phyloP scores from a whole-genome alignment of 2,329 filamentous ascomycete genomes.

The Esteya vermicola region DNA sequence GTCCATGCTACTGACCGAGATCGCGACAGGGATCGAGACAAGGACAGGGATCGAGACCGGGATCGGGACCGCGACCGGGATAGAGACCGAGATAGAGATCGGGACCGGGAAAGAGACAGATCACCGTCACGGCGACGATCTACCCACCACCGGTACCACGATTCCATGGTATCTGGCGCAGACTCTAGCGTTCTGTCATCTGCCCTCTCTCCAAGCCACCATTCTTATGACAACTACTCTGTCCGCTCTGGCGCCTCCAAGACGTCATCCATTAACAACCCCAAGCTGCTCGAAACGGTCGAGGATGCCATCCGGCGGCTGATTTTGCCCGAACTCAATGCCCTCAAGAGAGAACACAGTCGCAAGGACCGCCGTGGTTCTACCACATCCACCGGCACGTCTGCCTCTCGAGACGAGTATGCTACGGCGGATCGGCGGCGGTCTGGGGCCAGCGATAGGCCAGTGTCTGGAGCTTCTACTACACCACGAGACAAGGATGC shows the following conservation, averaged over 20 bases:
- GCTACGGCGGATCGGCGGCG: slow-evolving; percentile 44
- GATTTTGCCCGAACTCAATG: slow-evolving; percentile 82
- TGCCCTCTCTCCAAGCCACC: slow-evolving; percentile 37
- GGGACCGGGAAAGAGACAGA: slow-evolving; percentile 38
- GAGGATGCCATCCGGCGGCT: slow-evolving; percentile 84
- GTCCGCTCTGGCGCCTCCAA: slow-evolving; percentile 34
- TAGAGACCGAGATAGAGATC: no score
- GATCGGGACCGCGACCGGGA: no score
- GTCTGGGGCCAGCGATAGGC: slow-evolving; percentile 42
- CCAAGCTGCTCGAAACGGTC: slow-evolving; percentile 77
- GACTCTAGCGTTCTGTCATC: slow-evolving; percentile 43
- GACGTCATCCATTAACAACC: slow-evolving; percentile 73
- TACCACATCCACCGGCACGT: slow-evolving; percentile 39
- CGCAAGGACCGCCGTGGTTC: slow-evolving; percentile 59
- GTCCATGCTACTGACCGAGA: no score
- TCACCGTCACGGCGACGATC: slow-evolving; percentile 32
- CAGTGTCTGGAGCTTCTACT: slow-evolving; percentile 10
- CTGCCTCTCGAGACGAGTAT: slow-evolving; percentile 37
- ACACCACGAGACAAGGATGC: slow-evolving; percentile 3
- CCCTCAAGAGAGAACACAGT: slow-evolving; percentile 80
- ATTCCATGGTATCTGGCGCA: slow-evolving; percentile 35
- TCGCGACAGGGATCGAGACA: no score
- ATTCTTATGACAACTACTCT: slow-evolving; percentile 40
- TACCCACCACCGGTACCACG: slow-evolving; percentile 34
- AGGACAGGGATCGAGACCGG: no score